phyloP scores from a whole-genome alignment of 169 alveolate genomes.

The Toxoplasma gondii region DNA sequence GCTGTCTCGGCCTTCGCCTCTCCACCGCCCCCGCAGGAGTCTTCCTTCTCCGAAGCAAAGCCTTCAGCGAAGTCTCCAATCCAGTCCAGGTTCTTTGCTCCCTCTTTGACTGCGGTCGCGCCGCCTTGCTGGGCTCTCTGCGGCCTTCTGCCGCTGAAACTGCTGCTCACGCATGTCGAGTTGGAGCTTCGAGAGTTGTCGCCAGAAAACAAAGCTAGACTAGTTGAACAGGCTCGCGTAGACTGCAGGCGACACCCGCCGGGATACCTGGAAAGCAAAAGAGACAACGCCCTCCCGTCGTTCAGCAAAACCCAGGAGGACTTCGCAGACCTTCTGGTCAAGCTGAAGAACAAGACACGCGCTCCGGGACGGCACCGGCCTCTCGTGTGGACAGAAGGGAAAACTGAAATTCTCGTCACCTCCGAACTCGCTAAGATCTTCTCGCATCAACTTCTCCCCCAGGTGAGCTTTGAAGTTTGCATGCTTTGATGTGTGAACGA shows the following conservation, averaged over 20 bases:
- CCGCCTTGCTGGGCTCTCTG: constrained; percentile 37
- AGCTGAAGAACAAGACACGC: background rate
- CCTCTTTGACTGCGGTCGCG: background rate
- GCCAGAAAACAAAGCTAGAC: background rate
- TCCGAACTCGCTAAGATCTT: background rate
- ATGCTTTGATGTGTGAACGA: no score
- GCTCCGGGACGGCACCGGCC: background rate
- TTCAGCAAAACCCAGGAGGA: background rate
- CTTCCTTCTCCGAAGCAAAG: no score
- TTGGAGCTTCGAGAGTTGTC: constrained; percentile 28
- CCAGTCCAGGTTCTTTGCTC: background rate
- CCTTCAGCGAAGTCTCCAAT: no score
- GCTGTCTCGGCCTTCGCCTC: background rate
- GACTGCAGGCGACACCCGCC: background rate
- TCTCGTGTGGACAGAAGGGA: background rate
- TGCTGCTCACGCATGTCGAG: background rate
- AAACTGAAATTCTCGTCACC: background rate
- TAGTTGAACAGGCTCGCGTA: background rate
- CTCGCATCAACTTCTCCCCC: constrained; percentile 25
- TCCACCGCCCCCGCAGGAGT: background rate
- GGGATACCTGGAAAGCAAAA: background rate
- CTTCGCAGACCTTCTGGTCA: background rate
- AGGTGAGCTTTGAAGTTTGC: background rate
- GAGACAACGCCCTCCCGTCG: background rate
- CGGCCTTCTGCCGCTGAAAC: constrained; percentile 11